These are phyloP conservation scores for Camelina sativa DNA, from an alignment of 345 rosid genomes.

Conservation along the genomic window DNA sequence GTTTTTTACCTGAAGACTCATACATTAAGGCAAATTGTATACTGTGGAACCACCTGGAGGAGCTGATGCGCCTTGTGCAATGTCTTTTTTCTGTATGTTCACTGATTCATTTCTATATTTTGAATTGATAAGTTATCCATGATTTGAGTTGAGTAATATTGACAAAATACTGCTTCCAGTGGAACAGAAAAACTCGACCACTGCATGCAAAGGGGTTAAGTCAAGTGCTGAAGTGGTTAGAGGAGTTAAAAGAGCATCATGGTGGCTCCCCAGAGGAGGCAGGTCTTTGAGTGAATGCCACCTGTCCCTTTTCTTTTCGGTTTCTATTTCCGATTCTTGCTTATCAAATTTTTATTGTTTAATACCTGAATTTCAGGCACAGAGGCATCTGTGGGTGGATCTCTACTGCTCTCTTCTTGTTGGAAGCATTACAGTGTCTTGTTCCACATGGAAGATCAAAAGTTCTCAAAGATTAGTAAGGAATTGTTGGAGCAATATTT, in stretches of 20 bases:
- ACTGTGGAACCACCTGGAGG: conserved; percentile 68
- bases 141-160: conserved; percentile 24
- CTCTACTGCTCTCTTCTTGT: conserved; percentile 74
- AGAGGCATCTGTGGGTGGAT: conserved; percentile 47
- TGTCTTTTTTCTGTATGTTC: conserved; percentile 71
- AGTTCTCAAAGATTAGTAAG: conserved; percentile 57
- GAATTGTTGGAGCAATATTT: conserved; percentile 75
- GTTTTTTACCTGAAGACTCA: conserved; percentile 43
- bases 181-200: conserved; percentile 81
- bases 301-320: conserved; percentile 28
- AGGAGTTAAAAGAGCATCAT: conserved; percentile 57
- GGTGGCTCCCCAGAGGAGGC: conserved; percentile 61
- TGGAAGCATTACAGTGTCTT: conserved; percentile 83
- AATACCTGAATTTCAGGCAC: conserved; percentile 49
- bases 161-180: conserved; percentile 49
- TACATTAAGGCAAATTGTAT: conserved; percentile 48
- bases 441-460: conserved; percentile 76
- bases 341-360: conserved; percentile 30
- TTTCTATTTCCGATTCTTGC: conserved; percentile 34
- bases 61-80: conserved; percentile 58
- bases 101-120: conserved; percentile 10
- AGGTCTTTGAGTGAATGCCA: conserved; percentile 54
- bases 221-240: conserved; percentile 81
- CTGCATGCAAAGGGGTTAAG: conserved; percentile 83
- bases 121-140: conserved; percentile 17